A percentile compares a stretch with the other conserved stretches of the same genome.
Conservation (phyloP, 345 rosid species). For the Populus deltoides region DNA sequence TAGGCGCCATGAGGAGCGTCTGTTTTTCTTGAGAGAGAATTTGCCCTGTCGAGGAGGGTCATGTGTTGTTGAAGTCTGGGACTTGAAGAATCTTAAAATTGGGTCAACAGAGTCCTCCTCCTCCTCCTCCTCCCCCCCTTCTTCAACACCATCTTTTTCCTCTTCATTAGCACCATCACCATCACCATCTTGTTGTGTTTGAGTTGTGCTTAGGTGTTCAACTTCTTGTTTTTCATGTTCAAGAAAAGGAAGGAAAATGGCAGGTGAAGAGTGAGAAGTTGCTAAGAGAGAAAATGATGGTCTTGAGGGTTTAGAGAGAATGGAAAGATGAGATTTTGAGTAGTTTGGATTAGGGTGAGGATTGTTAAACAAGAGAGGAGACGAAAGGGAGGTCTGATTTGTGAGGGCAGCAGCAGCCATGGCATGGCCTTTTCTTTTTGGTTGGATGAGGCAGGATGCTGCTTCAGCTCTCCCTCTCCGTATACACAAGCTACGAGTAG, state of each 20-base stretch:
- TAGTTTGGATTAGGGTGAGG: not conserved
- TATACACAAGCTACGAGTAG: not conserved
- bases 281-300: constrained; percentile 30
- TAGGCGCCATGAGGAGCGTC: constrained; percentile 72
- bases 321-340: constrained; percentile 14
- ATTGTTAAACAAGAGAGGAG: constrained; percentile 3
- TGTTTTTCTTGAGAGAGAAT: constrained; percentile 54
- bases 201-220: constrained; percentile 8
- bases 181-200: not conserved
- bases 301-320: constrained; percentile 18
- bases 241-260: constrained; percentile 63
- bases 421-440: not conserved
- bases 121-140: constrained; percentile 24
- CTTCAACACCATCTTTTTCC: not conserved
- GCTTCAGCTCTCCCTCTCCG: too few relatives aligned
- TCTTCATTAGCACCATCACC: constrained; percentile 10
- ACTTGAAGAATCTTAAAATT: constrained; percentile 59
- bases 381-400: constrained; percentile 3
- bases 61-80: constrained; percentile 38
- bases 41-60: constrained; percentile 54
- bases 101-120: constrained; percentile 46
- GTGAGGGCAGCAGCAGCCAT: constrained; percentile 13
- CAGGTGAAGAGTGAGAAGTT: constrained; percentile 35
- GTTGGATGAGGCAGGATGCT: not conserved
- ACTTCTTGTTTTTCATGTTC: constrained; percentile 19